Base-by-base conservation (phyloP, 257 asterid genomes). In the Paulownia fortunei region DNA sequence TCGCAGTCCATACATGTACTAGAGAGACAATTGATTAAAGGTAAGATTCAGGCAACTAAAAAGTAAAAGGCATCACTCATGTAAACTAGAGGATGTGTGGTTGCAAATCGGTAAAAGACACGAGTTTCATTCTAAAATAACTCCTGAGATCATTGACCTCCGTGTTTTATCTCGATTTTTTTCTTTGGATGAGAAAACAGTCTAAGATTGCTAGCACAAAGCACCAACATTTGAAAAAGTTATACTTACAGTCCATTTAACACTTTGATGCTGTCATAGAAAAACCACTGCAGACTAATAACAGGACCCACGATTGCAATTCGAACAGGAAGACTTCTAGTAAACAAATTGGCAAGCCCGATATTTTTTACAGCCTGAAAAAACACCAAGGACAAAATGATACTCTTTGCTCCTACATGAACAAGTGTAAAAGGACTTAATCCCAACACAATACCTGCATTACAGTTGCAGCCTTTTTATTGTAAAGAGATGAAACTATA, bases 181-280 rank as follows among this genome's bases (percentile, higher is more conserved):
- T 42, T 46, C 32, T 12, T 67, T 2, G 5, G 70, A 59, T 18
- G 80, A 24, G 56, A 44, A 55, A 73, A 39, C 10, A 15, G 36
- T 19, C 6, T 47, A 55, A 10, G 61, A 21, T 67, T 54, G 70
- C 58, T n/a, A 61, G 16, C 34, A 65, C 8, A 41, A 18, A 18
- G 24, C 55, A 74, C 9, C 0, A 18, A 30, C n/a, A 42, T 34
- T 27, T 49, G 26, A 37, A 39, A 23, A 18, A 18, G 41, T 47
- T 16, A 79, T 64, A 86, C 92, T 91, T 83, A 91, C 95, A 91
- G 79, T 73, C 95, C 92, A 46, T 78, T 89, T 0, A 87, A 76
- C 79, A 89, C 76, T 83, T 88, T 91, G 88, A 91, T 87, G 85
- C 89, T 84, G 90, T 89, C 97, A 67, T 91, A 91, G 58, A 88